Evolutionary conservation across 73 alveolate species (phyloP).

Genomic region (Paramecium primaurelia): DNA sequence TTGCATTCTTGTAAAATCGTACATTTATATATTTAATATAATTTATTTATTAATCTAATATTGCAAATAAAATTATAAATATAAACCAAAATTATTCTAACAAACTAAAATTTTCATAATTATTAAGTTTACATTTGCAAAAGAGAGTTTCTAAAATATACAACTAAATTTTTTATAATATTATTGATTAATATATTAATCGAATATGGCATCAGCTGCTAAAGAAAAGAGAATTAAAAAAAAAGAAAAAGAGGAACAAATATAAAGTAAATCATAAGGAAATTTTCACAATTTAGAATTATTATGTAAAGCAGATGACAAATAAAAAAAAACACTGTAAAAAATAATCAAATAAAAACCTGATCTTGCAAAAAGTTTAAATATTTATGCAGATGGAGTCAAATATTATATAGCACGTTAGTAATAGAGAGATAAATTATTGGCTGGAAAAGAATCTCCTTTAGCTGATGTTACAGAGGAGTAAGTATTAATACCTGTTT

Average conservation of each 20-base stretch:
- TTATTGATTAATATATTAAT: not conserved
- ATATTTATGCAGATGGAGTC: slow-evolving; percentile 51
- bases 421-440: not conserved
- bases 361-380: slow-evolving; percentile 18
- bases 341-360: slow-evolving; percentile 46
- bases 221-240: not conserved
- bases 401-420: slow-evolving; percentile 2
- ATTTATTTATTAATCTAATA: not conserved
- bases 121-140: not conserved
- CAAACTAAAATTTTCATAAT: not conserved
- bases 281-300: slow-evolving; percentile 25
- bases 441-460: slow-evolving; percentile 13
- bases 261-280: slow-evolving; percentile 17
- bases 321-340: slow-evolving; percentile 17
- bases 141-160: not conserved
- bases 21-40: not conserved
- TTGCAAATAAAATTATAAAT: not conserved
- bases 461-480: not conserved
- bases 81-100: not conserved
- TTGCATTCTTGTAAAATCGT: slow-evolving; percentile 21
- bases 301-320: slow-evolving; percentile 35
- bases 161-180: not conserved
- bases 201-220: not conserved
- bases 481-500: not conserved
- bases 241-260: not conserved